Percentiles rank a stretch among this genome's conserved stretches.
phyloP scores from a whole-genome alignment of 2,329 filamentous ascomycete species.

The Coniochaeta ligniaria region DNA sequence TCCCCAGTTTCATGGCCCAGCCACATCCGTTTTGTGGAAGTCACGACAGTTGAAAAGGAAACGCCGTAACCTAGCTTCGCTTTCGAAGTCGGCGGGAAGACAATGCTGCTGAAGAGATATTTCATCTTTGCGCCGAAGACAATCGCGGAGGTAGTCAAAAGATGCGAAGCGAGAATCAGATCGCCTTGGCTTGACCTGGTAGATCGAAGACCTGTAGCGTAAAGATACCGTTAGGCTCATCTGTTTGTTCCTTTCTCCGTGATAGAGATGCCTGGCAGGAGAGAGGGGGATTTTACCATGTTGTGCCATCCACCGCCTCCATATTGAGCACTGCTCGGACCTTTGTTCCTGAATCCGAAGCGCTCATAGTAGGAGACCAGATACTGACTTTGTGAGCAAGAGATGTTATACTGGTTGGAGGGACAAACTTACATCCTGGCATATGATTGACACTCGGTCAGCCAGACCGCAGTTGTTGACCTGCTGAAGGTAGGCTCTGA shows the following conservation, averaged over 20 bases:
- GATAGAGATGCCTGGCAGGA: not conserved
- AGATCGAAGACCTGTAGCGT: constrained; percentile 15
- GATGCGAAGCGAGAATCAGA: not conserved
- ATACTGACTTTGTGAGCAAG: constrained; percentile 31
- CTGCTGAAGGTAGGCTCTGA: constrained; percentile 71
- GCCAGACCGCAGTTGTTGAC: constrained; percentile 64
- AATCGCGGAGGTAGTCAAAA: not conserved
- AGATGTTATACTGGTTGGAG: not conserved
- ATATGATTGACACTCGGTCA: constrained; percentile 68
- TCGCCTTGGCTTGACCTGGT: constrained; percentile 9
- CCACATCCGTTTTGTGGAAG: not conserved
- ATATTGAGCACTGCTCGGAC: constrained; percentile 63
- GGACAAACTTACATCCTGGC: constrained; percentile 52
- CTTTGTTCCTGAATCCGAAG: constrained; percentile 64
- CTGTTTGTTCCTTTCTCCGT: not conserved
- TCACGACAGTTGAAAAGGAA: not conserved
- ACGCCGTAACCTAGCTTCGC: not conserved
- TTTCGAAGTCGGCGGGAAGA: not conserved
- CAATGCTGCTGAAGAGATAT: not conserved
- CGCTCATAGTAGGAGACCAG: constrained; percentile 68
- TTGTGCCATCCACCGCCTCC: constrained; percentile 77
- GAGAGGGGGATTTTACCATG: constrained; percentile 51
- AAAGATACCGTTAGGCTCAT: not conserved
- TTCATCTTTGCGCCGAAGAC: not conserved
- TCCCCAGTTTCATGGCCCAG: not conserved